Conservation (phyloP, 1,284 basidiomycete species). For the Ganoderma resinaceum region DNA sequence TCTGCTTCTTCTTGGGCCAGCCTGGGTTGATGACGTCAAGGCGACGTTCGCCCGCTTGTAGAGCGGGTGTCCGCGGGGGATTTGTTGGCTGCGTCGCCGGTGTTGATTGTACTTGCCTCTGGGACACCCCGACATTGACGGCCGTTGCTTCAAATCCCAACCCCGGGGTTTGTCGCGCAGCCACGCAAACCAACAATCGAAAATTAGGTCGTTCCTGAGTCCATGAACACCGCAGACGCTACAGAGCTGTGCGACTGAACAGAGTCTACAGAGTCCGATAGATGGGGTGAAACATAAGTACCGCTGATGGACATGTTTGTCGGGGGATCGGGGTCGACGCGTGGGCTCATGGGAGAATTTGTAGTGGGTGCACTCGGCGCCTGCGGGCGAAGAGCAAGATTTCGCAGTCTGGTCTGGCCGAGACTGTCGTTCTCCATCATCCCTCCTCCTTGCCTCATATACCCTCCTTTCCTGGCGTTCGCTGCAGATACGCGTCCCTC, state of each 20-base stretch:
- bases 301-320: constrained; percentile 3
- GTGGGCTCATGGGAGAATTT: constrained; percentile 20
- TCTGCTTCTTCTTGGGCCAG: background rate
- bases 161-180: constrained; percentile 9
- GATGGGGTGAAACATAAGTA: background rate
- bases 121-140: background rate
- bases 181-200: background rate
- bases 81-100: background rate
- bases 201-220: background rate
- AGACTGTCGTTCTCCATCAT: constrained; percentile 31
- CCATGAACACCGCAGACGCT: background rate
- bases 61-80: background rate
- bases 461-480: constrained; percentile 19
- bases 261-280: constrained; percentile 3
- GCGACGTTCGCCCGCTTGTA: constrained; percentile 5
- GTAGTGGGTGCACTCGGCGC: constrained; percentile 18
- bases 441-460: constrained; percentile 24
- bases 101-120: background rate
- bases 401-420: constrained; percentile 35
- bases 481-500: constrained; percentile 9
- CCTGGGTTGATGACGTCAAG: constrained; percentile 13
- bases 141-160: constrained; percentile 1
- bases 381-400: constrained; percentile 11
- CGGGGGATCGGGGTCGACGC: constrained; percentile 4
- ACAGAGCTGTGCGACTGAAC: background rate